Conservation (phyloP, 2,329 filamentous ascomycete species). For the Colletotrichum cordylinicola region DNA sequence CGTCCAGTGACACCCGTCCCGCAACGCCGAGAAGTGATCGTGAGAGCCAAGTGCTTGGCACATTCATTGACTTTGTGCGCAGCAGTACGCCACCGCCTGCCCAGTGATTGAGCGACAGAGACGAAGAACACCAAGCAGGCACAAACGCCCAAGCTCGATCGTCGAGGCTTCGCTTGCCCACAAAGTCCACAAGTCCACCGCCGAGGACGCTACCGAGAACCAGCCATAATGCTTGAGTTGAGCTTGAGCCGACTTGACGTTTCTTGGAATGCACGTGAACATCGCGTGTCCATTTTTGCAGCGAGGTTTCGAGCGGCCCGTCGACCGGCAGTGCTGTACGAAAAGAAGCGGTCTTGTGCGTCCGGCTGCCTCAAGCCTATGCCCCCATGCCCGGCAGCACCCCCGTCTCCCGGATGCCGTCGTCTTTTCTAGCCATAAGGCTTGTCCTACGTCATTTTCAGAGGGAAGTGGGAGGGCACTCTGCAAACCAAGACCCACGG, state of each 20-base stretch:
- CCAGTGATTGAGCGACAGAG: background rate
- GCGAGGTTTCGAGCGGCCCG: background rate
- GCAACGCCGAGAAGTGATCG: slow-evolving; percentile 16
- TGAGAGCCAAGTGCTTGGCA: slow-evolving; percentile 19
- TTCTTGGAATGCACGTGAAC: background rate
- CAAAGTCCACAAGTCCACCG: slow-evolving; percentile 3
- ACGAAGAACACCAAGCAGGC: background rate
- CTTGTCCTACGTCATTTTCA: slow-evolving; percentile 15
- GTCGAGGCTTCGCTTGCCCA: slow-evolving; percentile 8
- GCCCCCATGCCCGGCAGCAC: background rate
- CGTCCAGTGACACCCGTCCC: slow-evolving; percentile 18
- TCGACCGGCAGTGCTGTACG: background rate
- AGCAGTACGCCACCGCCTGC: background rate
- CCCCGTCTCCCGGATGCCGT: background rate
- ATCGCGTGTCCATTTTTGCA: background rate
- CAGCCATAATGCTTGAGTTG: slow-evolving; percentile 20
- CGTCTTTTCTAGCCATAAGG: background rate
- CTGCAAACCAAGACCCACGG: slow-evolving; percentile 10
- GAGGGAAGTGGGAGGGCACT: slow-evolving; percentile 15
- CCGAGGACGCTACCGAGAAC: background rate
- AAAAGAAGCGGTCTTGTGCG: background rate
- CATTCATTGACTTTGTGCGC: background rate
- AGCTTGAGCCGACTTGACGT: slow-evolving; percentile 16
- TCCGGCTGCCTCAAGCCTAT: background rate
- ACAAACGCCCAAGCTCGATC: slow-evolving; percentile 17